A percentile compares a stretch with the other conserved stretches of the same genome.
Evolutionary conservation across 768 basidiomycete species (phyloP).

Genomic region (Lentinula detonsa): DNA sequence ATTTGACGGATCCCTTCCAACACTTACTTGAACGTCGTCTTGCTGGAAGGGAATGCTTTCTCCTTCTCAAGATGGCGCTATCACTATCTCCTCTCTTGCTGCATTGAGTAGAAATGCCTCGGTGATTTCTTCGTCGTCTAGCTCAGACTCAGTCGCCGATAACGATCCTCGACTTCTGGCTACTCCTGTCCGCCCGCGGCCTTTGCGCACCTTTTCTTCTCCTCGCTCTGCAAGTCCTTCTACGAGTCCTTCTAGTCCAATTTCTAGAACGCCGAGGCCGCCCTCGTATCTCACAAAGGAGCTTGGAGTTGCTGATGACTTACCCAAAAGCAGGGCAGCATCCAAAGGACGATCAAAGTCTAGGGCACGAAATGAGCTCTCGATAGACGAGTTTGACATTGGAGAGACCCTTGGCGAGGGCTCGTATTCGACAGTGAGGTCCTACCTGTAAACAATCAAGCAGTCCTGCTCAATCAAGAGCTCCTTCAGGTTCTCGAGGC

Average conservation of each 20-base stretch:
- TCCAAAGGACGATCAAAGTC: slow-evolving; percentile 32
- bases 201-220: slow-evolving; percentile 59
- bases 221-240: slow-evolving; percentile 53
- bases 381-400: slow-evolving; percentile 66
- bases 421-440: slow-evolving; percentile 71
- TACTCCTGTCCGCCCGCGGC: slow-evolving; percentile 43
- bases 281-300: slow-evolving; percentile 58
- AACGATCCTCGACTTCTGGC: slow-evolving; percentile 15
- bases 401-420: slow-evolving; percentile 74
- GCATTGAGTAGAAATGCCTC: slow-evolving; percentile 73
- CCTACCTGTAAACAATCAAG: background rate
- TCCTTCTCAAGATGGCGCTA: slow-evolving; percentile 7
- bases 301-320: slow-evolving; percentile 34
- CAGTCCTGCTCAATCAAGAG: background rate
- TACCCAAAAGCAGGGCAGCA: slow-evolving; percentile 13
- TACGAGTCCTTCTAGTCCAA: slow-evolving; percentile 41
- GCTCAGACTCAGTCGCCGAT: slow-evolving; percentile 37
- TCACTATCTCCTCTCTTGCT: slow-evolving; percentile 30
- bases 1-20: background rate
- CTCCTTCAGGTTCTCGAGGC: slow-evolving; percentile 49
- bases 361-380: slow-evolving; percentile 32
- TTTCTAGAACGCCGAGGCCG: slow-evolving; percentile 29
- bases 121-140: slow-evolving; percentile 64
- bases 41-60: background rate
- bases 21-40: background rate